Conservation (phyloP, 2,329 filamentous ascomycete species). For the Diaporthe sp. region DNA sequence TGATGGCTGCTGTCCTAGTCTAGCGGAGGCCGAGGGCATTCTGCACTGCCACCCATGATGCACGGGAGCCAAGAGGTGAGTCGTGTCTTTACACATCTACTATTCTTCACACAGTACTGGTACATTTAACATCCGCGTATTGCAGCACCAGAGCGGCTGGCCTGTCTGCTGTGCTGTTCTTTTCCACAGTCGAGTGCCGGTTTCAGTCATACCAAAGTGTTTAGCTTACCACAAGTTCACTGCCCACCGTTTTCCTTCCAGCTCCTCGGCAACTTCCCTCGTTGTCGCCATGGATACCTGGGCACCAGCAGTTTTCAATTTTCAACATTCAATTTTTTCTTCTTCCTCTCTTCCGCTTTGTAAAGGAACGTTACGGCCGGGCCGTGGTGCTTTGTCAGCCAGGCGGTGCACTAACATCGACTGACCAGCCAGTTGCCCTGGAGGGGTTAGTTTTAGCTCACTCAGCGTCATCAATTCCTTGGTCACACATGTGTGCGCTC, state of each 20-base stretch:
- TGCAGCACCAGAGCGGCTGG: neutral
- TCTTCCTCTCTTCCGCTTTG: neutral
- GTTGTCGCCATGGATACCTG: neutral
- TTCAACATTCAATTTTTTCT: neutral
- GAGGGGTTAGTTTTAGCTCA: neutral
- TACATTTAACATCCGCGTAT: neutral
- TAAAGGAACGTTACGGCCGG: conserved; percentile 3
- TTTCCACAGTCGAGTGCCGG: neutral
- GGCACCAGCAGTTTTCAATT: neutral
- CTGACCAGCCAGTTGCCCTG: neutral
- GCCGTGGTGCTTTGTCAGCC: conserved; percentile 9
- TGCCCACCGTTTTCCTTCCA: neutral
- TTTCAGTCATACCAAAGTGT: neutral
- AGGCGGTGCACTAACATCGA: neutral
- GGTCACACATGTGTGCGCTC: neutral
- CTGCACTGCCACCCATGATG: conserved; percentile 55
- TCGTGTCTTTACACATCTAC: conserved; percentile 10
- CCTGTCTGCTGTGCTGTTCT: neutral
- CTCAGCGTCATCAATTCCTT: conserved; percentile 20
- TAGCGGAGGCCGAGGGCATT: conserved; percentile 42
- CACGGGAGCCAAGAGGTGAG: conserved; percentile 28
- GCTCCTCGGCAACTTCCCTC: neutral
- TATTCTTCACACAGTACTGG: neutral
- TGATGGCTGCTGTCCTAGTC: neutral
- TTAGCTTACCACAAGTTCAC: neutral